phyloP scores from a whole-genome alignment of 257 asterid genomes.

The Solanum clarkiae region DNA sequence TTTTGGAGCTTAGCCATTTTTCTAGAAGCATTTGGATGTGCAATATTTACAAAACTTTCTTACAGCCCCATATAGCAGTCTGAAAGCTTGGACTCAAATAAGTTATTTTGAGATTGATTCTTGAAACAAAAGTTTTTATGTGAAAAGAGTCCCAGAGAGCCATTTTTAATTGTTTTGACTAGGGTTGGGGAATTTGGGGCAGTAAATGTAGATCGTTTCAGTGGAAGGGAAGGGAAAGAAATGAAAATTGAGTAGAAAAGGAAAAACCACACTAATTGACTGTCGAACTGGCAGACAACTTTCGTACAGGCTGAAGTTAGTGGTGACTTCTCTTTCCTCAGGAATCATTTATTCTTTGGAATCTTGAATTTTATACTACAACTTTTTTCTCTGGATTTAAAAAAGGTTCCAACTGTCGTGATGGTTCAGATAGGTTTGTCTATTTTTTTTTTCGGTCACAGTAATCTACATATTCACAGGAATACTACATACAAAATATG shows the following conservation, averaged over 20 bases:
- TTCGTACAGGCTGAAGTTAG: neutral
- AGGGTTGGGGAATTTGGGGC: neutral
- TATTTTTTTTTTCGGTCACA: no score
- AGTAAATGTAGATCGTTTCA: neutral
- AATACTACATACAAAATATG: no score
- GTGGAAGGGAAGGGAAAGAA: neutral
- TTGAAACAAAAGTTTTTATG: neutral
- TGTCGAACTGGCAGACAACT: neutral
- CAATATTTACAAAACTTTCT: neutral
- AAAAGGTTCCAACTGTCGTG: neutral
- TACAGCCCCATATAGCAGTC: neutral
- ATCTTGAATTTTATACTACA: neutral
- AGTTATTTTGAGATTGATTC: neutral
- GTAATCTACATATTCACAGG: no score
- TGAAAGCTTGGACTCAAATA: neutral
- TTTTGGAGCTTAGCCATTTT: neutral
- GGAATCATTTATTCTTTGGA: neutral
- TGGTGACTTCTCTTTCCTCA: neutral
- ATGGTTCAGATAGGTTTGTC: neutral
- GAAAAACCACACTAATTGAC: neutral
- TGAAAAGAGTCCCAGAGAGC: neutral
- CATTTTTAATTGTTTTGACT: neutral
- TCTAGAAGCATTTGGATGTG: neutral
- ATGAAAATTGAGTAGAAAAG: neutral
- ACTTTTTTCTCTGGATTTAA: neutral